phyloP scores from a whole-genome alignment of 1,139 yeast genomes.

The Magnusiomyces ingens region DNA sequence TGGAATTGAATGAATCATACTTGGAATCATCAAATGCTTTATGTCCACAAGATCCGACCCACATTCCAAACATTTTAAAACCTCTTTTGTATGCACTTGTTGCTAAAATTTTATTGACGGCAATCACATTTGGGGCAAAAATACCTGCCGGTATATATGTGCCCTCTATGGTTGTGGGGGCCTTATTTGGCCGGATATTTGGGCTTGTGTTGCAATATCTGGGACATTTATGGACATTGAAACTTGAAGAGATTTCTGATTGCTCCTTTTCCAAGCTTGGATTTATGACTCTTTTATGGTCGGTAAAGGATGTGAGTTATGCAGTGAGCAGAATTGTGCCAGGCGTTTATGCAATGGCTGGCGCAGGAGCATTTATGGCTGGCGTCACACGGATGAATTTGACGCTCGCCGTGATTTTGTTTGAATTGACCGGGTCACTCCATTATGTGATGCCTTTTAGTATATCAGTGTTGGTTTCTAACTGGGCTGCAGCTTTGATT shows the following conservation, averaged over 20 bases:
- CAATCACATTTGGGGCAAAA: constrained; percentile 53
- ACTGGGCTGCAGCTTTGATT: constrained; percentile 50
- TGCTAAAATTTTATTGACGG: constrained; percentile 44
- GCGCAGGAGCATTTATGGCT: constrained; percentile 65
- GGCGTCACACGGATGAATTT: constrained; percentile 64
- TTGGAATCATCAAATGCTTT: constrained; percentile 8
- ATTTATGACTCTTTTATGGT: no score
- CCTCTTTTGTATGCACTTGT: constrained; percentile 41
- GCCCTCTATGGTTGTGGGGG: constrained; percentile 65
- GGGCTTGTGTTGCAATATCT: constrained; percentile 45
- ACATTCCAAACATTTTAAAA: constrained; percentile 33
- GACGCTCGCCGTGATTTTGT: constrained; percentile 52
- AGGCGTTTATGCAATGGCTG: constrained; percentile 60
- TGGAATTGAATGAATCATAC: constrained; percentile 11
- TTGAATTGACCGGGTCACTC: constrained; percentile 55
- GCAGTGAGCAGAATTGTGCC: constrained; percentile 32
- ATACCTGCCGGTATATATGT: constrained; percentile 63
- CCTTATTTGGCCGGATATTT: constrained; percentile 52
- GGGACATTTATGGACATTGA: constrained; percentile 22
- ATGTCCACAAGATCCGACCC: not conserved
- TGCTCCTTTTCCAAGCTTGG: no score
- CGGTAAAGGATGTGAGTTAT: constrained; percentile 5
- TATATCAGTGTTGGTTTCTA: constrained; percentile 50
- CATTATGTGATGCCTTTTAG: constrained; percentile 56
- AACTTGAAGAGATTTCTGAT: constrained; percentile 14